phyloP scores from a whole-genome alignment of 1,284 basidiomycete genomes.

The Violaceomyces palustris region DNA sequence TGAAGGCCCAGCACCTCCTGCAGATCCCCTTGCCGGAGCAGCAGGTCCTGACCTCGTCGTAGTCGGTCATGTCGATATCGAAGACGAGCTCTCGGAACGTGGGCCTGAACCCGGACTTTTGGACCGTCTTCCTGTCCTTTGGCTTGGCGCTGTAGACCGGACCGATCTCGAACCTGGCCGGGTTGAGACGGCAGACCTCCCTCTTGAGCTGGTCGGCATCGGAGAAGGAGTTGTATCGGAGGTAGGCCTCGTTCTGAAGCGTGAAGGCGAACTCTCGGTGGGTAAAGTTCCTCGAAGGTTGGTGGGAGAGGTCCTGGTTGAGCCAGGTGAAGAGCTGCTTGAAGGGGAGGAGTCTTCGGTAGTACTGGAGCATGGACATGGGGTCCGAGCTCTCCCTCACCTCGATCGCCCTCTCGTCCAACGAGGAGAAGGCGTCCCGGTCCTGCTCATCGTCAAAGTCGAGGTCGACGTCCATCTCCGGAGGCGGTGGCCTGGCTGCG shows the following conservation, averaged over 20 bases:
- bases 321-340: slow-evolving; percentile 90
- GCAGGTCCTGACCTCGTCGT: slow-evolving; percentile 91
- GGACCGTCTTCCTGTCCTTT: slow-evolving; percentile 80
- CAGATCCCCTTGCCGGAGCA: slow-evolving; percentile 90
- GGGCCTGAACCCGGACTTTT: slow-evolving; percentile 70
- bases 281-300: slow-evolving; percentile 57
- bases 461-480: slow-evolving; percentile 33
- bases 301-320: slow-evolving; percentile 67
- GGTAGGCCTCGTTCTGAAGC: slow-evolving; percentile 80
- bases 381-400: slow-evolving; percentile 57
- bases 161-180: slow-evolving; percentile 84
- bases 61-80: slow-evolving; percentile 99
- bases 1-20: slow-evolving; percentile 88
- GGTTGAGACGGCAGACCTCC: slow-evolving; percentile 57
- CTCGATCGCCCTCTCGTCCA: slow-evolving; percentile 47
- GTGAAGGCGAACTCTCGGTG: slow-evolving; percentile 97
- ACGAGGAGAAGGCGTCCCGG: slow-evolving; percentile 29
- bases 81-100: slow-evolving; percentile 89
- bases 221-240: slow-evolving; percentile 86
- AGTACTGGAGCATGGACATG: slow-evolving; percentile 78
- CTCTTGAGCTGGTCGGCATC: slow-evolving; percentile 85
- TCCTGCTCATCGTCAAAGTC: slow-evolving; percentile 14
- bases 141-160: slow-evolving; percentile 89
- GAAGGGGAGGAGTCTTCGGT: slow-evolving; percentile 87
- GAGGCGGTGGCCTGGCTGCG: slow-evolving; percentile 35